Percentiles rank a stretch among this genome's conserved stretches.
Evolutionary conservation across 2,329 filamentous ascomycete species (phyloP).

Genomic region (Gnomoniopsis sp.): DNA sequence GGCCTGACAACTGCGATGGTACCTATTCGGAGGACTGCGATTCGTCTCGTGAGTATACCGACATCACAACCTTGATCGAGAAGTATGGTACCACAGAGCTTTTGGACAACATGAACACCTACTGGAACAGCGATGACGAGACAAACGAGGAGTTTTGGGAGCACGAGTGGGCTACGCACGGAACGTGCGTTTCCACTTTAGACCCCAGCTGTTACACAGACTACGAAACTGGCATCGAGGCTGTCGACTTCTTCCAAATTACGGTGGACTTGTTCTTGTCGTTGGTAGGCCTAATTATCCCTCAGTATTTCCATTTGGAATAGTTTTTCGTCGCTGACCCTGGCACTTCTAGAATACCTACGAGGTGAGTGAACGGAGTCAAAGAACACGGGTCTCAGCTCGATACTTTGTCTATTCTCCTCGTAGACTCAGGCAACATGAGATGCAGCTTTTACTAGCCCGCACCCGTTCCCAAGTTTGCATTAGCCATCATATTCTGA

Average conservation of each 20-base stretch:
- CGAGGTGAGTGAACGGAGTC: conserved; percentile 1
- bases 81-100: conserved; percentile 9
- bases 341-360: conserved; percentile 8
- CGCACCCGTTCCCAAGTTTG: not conserved
- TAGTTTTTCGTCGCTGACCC: not conserved
- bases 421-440: not conserved
- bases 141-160: conserved; percentile 16
- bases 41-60: conserved; percentile 10
- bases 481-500: not conserved
- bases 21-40: conserved; percentile 11
- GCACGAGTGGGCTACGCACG: conserved; percentile 15
- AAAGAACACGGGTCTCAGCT: not conserved
- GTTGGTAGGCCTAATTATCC: not conserved
- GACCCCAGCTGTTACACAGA: conserved; percentile 12
- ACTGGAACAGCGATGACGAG: conserved; percentile 16
- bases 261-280: conserved; percentile 13
- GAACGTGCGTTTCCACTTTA: conserved; percentile 15
- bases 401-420: not conserved
- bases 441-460: not conserved
- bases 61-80: conserved; percentile 13
- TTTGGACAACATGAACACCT: conserved; percentile 11
- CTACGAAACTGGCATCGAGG: conserved; percentile 15
- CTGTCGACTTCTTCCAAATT: conserved; percentile 15
- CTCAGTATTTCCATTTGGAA: not conserved
- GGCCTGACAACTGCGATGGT: conserved; percentile 16